phyloP scores from a whole-genome alignment of 2,329 filamentous ascomycete genomes.

The Coniochaeta prunicola region DNA sequence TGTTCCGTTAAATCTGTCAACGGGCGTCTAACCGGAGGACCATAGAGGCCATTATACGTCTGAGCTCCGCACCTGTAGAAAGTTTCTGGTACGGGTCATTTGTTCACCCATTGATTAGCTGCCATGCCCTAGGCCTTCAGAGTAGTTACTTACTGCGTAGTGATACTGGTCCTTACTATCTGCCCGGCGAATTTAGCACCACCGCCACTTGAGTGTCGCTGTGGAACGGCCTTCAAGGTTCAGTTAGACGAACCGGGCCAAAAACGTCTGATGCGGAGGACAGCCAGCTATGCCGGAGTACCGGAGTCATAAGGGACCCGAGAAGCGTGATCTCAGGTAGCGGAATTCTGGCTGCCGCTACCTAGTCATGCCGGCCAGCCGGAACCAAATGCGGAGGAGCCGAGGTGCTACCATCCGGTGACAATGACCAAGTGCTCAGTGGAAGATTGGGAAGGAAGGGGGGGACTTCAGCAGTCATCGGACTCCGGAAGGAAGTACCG shows the following conservation, averaged over 20 bases:
- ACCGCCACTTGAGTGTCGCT: background rate
- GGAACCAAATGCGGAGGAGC: background rate
- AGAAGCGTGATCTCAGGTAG: background rate
- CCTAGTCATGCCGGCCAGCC: background rate
- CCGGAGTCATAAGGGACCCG: background rate
- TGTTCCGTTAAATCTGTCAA: too few species aligned
- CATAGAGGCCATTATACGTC: too few species aligned
- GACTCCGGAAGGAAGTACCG: background rate
- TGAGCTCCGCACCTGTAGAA: too few species aligned
- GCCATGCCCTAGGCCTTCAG: too few species aligned
- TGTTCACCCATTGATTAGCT: too few species aligned
- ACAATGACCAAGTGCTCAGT: too few species aligned
- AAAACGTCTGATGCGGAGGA: background rate
- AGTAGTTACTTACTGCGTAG: too few species aligned
- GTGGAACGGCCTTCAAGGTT: background rate
- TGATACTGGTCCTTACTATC: too few species aligned
- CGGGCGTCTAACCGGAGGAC: too few species aligned
- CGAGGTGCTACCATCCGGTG: background rate
- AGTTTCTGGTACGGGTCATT: too few species aligned
- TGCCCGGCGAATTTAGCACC: background rate
- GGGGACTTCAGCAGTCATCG: background rate
- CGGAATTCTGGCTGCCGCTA: background rate
- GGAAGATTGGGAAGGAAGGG: too few species aligned
- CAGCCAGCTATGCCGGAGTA: background rate
- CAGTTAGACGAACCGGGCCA: background rate